Base-by-base conservation (phyloP, 2,329 filamentous ascomycete species). In the Colletotrichum incanum region DNA sequence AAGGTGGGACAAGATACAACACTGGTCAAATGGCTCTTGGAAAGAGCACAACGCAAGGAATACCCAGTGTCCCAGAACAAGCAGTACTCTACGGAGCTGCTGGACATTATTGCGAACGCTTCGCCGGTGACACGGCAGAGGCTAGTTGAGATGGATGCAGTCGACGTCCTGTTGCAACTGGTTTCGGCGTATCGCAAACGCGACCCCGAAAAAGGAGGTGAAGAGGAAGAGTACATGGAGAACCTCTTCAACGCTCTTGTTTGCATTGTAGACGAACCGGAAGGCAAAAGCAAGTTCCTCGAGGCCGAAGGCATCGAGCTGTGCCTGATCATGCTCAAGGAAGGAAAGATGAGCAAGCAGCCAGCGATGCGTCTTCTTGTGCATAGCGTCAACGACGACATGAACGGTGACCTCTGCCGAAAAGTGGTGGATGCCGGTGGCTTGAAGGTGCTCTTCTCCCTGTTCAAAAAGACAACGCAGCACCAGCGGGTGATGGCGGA, bases 171-270 rank as follows among this genome's bases (percentile, higher is more conserved):
- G 76, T 90, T 99, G 18, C 94, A 97, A 82, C 87, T 97, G 0
- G 89, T 97, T 0, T 94, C 95, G 1, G 86, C 92, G 1, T 99
- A 98, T 83, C 91, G 96, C 68, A 93, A 93, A 83, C 89, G 92
- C 60, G 95, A 99, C 78, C 96, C 96, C 0, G 89, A 91, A 60
- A 96, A 93, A 78, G 94, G 95, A 71, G 91, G 92, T 41, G 92
- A 96, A 62, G 96, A 98, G 81, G 95, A 98, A 79, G 96, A 99
- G 83, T 98, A 94, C 80, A 93, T 97, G 79, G 94, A 97, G 82
- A 98, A 99, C 75, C 80, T 98, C 0, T 99, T 99, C 80, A 95
- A 98, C 78, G 90, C 92, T 1, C 80, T 98, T 23, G 93, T 94
- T 0, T 97, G 93, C 76, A 84, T 97, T 1, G 93, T 92, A 0